phyloP scores from a whole-genome alignment of 345 rosid species.

The Stellera chamaejasme region DNA sequence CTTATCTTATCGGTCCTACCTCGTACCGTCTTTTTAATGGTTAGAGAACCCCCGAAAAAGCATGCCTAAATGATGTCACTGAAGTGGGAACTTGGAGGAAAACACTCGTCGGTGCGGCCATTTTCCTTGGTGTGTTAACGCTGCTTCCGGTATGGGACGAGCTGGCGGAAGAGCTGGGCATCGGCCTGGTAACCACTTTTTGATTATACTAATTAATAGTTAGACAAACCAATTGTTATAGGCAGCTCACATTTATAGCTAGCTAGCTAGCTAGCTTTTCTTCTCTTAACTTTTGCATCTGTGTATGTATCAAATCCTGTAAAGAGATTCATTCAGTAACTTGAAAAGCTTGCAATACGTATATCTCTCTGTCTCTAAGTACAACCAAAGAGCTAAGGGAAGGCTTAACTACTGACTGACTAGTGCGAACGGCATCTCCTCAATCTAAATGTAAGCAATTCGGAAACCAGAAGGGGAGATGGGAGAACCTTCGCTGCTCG shows the following conservation, averaged over 20 bases:
- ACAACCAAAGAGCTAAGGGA: too few species aligned
- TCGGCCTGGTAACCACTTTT: constrained; percentile 80
- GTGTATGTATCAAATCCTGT: too few species aligned
- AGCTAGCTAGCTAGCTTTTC: too few species aligned
- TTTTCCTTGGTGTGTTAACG: constrained; percentile 54
- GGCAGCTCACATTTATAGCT: too few species aligned
- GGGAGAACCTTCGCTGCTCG: constrained; percentile 56
- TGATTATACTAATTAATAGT: constrained; percentile 8
- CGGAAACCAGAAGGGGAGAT: constrained; percentile 17
- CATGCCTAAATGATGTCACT: constrained; percentile 87
- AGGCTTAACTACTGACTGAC: too few species aligned
- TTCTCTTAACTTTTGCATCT: too few species aligned
- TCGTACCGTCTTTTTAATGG: background rate
- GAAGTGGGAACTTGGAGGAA: constrained; percentile 96
- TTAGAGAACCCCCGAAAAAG: constrained; percentile 85
- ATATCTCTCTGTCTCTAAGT: too few species aligned
- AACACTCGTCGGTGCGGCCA: constrained; percentile 40
- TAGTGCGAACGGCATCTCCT: too few species aligned
- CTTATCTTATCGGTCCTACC: constrained; percentile 1
- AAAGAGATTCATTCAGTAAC: too few species aligned
- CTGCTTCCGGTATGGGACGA: constrained; percentile 90
- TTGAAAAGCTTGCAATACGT: too few species aligned
- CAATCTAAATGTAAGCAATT: constrained; percentile 12
- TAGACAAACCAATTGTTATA: too few species aligned
- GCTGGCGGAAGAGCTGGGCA: constrained; percentile 92